Evolutionary conservation across 2,329 filamentous ascomycete species (phyloP), one percentile per base, ranked within the genome.

Genomic region (Rhinocladiella similis): DNA sequence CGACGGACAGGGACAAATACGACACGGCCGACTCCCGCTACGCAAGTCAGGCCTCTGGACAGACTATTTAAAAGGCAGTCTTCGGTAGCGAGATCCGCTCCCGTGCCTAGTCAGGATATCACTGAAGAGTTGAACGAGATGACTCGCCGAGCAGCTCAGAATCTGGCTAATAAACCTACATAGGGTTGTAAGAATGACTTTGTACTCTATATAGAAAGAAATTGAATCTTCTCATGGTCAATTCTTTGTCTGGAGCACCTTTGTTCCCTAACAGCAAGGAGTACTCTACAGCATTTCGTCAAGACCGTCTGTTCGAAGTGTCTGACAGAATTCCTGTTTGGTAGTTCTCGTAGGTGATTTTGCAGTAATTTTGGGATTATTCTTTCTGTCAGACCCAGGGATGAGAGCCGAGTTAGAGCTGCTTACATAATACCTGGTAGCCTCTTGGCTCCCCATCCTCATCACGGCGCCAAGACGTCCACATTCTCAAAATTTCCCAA

Each of bases 21-120:
- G 13, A 35, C 27, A 20, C 25, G 22, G 36, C 45, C 10, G 46
- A 9, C 22, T 25, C 4, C 38, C 9, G 53, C 55, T n/a, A 47
- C 53, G 22, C 53, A 54, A 18, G 14, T 61, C 7, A 53, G 52
- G 10, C 39, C 29, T n/a, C 45, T 58, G 13, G 54, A 57, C 49
- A 48, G 41, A 22, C 9, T 19, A 19, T 19, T 47, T 1, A 50
- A 39, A 20, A 35, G 38, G 14, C 43, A 18, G 4, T 48, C 38
- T 22, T 35, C 35, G 14, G 19, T 25, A 27, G 35, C 43, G 16
- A 41, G 53, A 36, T 46, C 41, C 20, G 19, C 53, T 20, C 57
- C 49, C 7, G 50, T 49, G 20, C 53, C 53, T n/a, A 54, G 45
- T 53, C 54, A 56, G 47, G 54, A 56, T 38, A 57, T 60, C 20